Evolutionary conservation across 2,329 filamentous ascomycete species (phyloP).

Genomic region (Xylogone sp.): DNA sequence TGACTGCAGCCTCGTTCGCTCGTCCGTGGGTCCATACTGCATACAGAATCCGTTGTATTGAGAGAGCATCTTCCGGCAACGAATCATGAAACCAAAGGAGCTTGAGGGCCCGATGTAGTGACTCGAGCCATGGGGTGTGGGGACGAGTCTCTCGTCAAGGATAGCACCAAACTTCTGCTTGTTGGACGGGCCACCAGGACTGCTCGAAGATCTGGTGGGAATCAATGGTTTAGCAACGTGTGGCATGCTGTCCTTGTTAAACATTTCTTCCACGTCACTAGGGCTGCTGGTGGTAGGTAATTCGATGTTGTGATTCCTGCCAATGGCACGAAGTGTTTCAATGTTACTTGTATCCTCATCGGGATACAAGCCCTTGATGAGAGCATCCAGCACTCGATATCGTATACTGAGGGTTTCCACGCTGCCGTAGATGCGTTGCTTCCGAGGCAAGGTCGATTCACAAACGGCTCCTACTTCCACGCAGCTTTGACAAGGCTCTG

Average conservation of each 20-base stretch:
- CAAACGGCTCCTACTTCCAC: slow-evolving; percentile 33
- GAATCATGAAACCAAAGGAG: slow-evolving; percentile 26
- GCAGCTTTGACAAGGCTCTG: slow-evolving; percentile 34
- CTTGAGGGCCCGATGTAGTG: slow-evolving; percentile 28
- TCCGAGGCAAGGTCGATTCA: slow-evolving; percentile 39
- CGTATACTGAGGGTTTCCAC: slow-evolving; percentile 40
- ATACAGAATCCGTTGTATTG: slow-evolving; percentile 21
- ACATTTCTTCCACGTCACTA: slow-evolving; percentile 19
- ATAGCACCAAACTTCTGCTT: slow-evolving; percentile 4
- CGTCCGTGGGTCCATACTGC: slow-evolving; percentile 17
- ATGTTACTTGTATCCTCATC: slow-evolving; percentile 34
- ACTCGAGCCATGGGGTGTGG: slow-evolving; percentile 20
- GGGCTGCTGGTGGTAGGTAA: slow-evolving; percentile 31
- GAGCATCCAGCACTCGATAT: slow-evolving; percentile 38
- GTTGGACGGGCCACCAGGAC: neutral
- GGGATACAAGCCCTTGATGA: slow-evolving; percentile 38
- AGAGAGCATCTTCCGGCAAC: slow-evolving; percentile 24
- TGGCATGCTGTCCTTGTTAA: slow-evolving; percentile 15
- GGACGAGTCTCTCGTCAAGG: slow-evolving; percentile 22
- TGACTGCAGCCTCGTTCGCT: slow-evolving; percentile 18
- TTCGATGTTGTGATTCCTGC: slow-evolving; percentile 30
- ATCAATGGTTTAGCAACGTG: neutral
- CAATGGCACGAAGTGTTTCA: slow-evolving; percentile 36
- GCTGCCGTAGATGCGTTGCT: slow-evolving; percentile 41
- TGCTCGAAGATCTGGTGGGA: neutral